A percentile compares a stretch with the other conserved stretches of the same genome.
phyloP scores from a whole-genome alignment of 2,329 filamentous ascomycete species.

The Pseudogymnoascus sp. region DNA sequence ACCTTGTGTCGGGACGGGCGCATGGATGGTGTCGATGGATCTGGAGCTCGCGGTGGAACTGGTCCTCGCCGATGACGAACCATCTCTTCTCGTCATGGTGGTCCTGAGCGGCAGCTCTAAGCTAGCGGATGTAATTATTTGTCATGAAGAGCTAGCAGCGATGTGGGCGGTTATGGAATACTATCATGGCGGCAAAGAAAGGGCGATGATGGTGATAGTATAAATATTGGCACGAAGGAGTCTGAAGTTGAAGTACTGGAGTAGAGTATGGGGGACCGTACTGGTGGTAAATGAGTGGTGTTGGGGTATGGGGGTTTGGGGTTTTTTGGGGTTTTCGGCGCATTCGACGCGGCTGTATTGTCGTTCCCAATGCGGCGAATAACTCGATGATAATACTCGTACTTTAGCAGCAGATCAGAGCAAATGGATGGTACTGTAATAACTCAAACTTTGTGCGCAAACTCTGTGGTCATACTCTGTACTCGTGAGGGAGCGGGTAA shows the following conservation, averaged over 20 bases:
- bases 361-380: not conserved
- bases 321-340: not conserved
- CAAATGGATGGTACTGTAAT: not conserved
- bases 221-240: not conserved
- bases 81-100: slow-evolving; percentile 1
- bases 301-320: not conserved
- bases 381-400: not conserved
- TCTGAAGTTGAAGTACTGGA: not conserved
- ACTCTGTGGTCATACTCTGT: not conserved
- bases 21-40: slow-evolving; percentile 56
- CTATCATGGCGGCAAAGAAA: not conserved
- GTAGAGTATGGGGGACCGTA: not conserved
- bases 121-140: not conserved
- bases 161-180: not conserved
- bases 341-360: not conserved
- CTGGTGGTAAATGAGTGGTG: not conserved
- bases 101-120: not conserved
- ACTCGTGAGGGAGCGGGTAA: not conserved
- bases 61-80: slow-evolving; percentile 19
- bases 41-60: slow-evolving; percentile 59
- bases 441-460: not conserved
- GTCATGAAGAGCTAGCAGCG: slow-evolving; percentile 2
- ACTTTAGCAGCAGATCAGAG: not conserved
- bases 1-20: slow-evolving; percentile 24
- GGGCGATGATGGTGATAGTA: not conserved